Percentiles rank a stretch among this genome's conserved stretches.
Conservation (phyloP, 306 rosid genomes). For the Oemleria cerasiformis region DNA sequence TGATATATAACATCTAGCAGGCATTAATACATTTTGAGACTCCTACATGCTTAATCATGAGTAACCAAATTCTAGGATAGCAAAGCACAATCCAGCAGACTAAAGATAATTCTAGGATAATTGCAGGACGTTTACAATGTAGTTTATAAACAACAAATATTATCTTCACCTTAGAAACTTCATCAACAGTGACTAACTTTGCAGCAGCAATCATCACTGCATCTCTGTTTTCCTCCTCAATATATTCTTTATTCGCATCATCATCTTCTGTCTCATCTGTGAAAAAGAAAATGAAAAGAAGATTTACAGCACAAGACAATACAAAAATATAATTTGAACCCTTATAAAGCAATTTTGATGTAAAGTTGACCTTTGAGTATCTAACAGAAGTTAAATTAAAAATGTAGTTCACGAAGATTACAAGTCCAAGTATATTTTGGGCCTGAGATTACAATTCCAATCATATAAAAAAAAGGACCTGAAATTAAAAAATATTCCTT, state of each 20-base stretch:
- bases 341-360: neutral
- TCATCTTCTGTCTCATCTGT: slow-evolving; percentile 88
- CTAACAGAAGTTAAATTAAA: neutral
- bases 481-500: neutral
- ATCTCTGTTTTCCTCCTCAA: slow-evolving; percentile 77
- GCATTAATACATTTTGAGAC: neutral
- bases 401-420: neutral
- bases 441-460: neutral
- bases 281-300: slow-evolving; percentile 22
- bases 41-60: neutral
- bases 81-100: neutral
- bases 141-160: neutral
- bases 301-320: slow-evolving; percentile 5
- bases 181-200: slow-evolving; percentile 56
- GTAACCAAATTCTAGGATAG: neutral
- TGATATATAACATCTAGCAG: neutral
- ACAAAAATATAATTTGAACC: neutral
- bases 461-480: neutral
- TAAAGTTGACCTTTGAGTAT: neutral
- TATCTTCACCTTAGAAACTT: slow-evolving; percentile 64
- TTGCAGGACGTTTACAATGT: neutral
- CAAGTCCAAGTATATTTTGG: neutral
- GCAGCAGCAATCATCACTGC: slow-evolving; percentile 73
- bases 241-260: slow-evolving; percentile 62
- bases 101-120: slow-evolving; percentile 5